Conservation (phyloP, 345 rosid genomes). For the Eucalyptus marginata region DNA sequence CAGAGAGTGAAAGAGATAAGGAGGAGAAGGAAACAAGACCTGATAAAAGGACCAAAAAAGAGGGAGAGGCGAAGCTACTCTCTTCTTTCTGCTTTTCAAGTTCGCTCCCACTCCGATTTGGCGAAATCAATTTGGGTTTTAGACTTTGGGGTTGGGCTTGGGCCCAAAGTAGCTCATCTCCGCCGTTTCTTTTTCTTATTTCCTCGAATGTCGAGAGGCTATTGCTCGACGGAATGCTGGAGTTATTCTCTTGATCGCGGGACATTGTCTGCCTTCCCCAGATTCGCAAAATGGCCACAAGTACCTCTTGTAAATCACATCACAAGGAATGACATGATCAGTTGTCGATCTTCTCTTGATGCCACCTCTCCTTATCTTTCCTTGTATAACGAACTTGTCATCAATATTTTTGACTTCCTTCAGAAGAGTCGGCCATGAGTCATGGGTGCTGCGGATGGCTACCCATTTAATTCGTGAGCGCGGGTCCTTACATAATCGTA, state of each 20-base stretch:
- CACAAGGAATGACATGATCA: background rate
- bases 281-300: background rate
- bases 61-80: background rate
- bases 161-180: background rate
- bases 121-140: background rate
- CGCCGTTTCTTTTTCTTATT: background rate
- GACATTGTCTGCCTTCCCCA: background rate
- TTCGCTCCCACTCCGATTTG: background rate
- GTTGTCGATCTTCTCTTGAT: background rate
- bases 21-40: background rate
- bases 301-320: background rate
- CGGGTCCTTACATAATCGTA: background rate
- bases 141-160: background rate
- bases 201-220: background rate
- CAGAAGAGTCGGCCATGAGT: background rate
- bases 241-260: no score
- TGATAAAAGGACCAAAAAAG: background rate
- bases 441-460: background rate
- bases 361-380: background rate
- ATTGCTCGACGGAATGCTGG: background rate
- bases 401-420: background rate
- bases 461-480: background rate
- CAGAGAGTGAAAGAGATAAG: background rate
- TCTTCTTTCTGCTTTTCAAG: background rate
- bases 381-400: background rate